phyloP scores from a whole-genome alignment of 2,329 filamentous ascomycete species.

The Aureobasidium subglaciale region DNA sequence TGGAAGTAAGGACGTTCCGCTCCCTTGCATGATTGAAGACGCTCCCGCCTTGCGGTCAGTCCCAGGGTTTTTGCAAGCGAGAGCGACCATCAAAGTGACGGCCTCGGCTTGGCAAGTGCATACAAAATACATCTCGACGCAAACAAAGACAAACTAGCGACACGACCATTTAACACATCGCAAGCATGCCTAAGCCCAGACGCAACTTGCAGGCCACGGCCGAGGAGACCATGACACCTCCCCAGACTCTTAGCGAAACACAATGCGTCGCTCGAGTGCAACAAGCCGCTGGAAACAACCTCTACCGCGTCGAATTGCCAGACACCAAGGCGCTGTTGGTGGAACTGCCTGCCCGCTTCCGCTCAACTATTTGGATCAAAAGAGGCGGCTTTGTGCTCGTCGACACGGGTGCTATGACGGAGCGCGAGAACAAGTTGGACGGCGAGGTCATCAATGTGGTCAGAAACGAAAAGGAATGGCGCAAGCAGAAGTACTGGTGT shows the following conservation, averaged over 20 bases:
- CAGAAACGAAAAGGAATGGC: conserved; percentile 83
- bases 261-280: conserved; percentile 68
- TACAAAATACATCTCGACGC: conserved; percentile 1
- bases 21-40: too few species aligned
- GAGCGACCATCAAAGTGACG: conserved; percentile 2
- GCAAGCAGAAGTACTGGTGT: conserved; percentile 77
- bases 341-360: conserved; percentile 77
- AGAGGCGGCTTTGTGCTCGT: conserved; percentile 81
- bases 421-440: conserved; percentile 66
- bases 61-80: conserved; percentile 11
- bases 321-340: conserved; percentile 60
- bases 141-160: background rate
- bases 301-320: conserved; percentile 73
- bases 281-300: conserved; percentile 79
- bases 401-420: conserved; percentile 59
- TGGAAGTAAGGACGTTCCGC: too few species aligned
- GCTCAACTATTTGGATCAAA: conserved; percentile 90
- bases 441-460: conserved; percentile 94
- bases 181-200: conserved; percentile 63
- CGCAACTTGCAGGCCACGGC: conserved; percentile 71
- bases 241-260: conserved; percentile 45
- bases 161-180: background rate
- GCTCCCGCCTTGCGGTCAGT: too few species aligned
- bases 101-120: conserved; percentile 2
- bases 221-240: conserved; percentile 59